A percentile compares a stretch with the other conserved stretches of the same genome.
phyloP scores from a whole-genome alignment of 768 basidiomycete genomes.

The Lactarius quietus region DNA sequence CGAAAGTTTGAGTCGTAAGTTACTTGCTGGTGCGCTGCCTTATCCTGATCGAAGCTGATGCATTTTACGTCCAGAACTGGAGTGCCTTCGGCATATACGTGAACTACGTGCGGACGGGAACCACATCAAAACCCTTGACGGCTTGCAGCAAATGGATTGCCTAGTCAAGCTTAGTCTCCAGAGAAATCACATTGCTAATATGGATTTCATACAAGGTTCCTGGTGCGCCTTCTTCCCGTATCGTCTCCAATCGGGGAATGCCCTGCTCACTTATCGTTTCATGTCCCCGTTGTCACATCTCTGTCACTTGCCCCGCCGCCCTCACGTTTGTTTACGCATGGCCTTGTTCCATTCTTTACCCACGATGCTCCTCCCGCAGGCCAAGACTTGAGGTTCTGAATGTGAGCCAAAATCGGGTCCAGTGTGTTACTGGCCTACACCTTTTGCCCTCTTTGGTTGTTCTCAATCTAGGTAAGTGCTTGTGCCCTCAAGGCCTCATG shows the following conservation, averaged over 20 bases:
- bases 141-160: slow-evolving; percentile 73
- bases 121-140: slow-evolving; percentile 65
- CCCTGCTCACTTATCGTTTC: slow-evolving; percentile 19
- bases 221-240: slow-evolving; percentile 53
- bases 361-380: slow-evolving; percentile 31
- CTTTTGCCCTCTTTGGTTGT: slow-evolving; percentile 60
- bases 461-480: slow-evolving; percentile 77
- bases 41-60: slow-evolving; percentile 17
- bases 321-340: slow-evolving; percentile 17
- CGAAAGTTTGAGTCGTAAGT: slow-evolving; percentile 75
- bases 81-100: slow-evolving; percentile 77
- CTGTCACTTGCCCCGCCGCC: slow-evolving; percentile 17
- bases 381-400: slow-evolving; percentile 73
- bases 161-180: slow-evolving; percentile 82
- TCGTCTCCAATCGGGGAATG: slow-evolving; percentile 18
- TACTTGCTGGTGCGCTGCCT: slow-evolving; percentile 20
- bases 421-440: slow-evolving; percentile 54
- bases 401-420: slow-evolving; percentile 70
- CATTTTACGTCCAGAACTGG: slow-evolving; percentile 56
- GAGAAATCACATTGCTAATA: slow-evolving; percentile 59
- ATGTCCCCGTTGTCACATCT: slow-evolving; percentile 23
- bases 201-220: slow-evolving; percentile 58
- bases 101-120: slow-evolving; percentile 92
- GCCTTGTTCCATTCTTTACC: slow-evolving; percentile 16
- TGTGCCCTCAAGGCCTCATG: slow-evolving; percentile 16